Evolutionary conservation across 371 early-diverging fungal species (phyloP), one percentile per base, ranked within the genome.

Genomic region (Capillidium heterosporum): DNA sequence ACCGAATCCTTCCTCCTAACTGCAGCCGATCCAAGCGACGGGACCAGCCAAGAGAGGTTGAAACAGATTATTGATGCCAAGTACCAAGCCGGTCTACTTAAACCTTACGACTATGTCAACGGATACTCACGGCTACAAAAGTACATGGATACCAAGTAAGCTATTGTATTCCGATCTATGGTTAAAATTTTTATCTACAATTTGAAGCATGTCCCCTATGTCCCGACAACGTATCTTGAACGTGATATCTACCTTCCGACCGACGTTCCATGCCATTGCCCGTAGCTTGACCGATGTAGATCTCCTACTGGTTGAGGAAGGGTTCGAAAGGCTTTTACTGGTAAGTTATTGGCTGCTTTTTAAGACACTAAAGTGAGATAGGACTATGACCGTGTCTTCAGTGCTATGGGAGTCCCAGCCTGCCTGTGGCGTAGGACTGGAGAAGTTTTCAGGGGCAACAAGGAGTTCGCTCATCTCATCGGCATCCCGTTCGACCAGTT

Each of bases 391-490:
- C 81, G 89, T 56, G 85, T 88, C 42, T 91, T 94, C 64, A 84
- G 84, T 49, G 74, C 87, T n/a, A 88, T 92, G 85, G 95, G 92
- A 21, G 82, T 90, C 39, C 95, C 95, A 0, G 83, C 90, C 17
- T 89, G 91, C 61, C 67, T 92, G 27, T 92, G 93, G 95, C 76
- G 95, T 26, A 77, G 95, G 35, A 91, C 93, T 0, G 95, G 95
- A 21, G 93, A 94, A 67, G 91, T 94, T 29, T 91, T 83, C 74
- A 91, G 89, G 60, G 84, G 88, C 26, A 94, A 94, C 71, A 81
- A 84, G 57, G 89, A 89, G 67, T 94, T 94, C 75, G 91, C 91
- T 1, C 68, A 80, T 0, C 72, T 94, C 39, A 85, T 92, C 10
- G 84, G 84, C 49, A 77, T 87, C 17, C 82, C 87, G 1, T 68